Evolutionary conservation across 305 asterid genomes (phyloP), one percentile per base, ranked within the genome.

Genomic region (Stenogyne calaminthoides): DNA sequence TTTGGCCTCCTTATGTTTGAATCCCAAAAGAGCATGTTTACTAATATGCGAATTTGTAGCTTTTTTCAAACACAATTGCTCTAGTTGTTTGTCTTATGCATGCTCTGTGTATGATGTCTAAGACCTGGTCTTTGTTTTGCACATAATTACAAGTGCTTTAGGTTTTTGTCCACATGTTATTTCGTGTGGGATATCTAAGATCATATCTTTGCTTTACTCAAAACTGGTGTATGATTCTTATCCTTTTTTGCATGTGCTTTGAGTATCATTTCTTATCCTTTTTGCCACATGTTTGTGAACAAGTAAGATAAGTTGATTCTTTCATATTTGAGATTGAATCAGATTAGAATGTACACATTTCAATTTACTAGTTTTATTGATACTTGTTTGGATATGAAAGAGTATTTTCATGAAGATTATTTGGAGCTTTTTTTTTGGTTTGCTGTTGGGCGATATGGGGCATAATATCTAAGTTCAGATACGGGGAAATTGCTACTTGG

Each of bases 81-180:
- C 18, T 11, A 5, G 39, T 6, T 27, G 29, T 25, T 57, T 58
- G 9, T 32, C 27, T 18, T 27, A 22, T 36, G 25, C 49, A 15
- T 56, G 18, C 37, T 27, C 6, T 18, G 22, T 22, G 52, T 67
- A 49, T 59, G 63, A 60, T 47, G 51, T 68, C 59, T 54, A 20
- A 54, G 56, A 52, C 70, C 6, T 15, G 16, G 22, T 62, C 34
- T 64, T 68, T 69, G n/a, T 47, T 51, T 64, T 62, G 68, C 71
- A 54, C 34, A 44, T 36, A 69, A 29, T 52, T 42, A 55, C 34
- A 19, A 55, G 44, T 40, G 19, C 11, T 10, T 51, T 15, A 11
- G 37, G 4, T 32, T 32, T 32, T 32, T 66, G 44, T 57, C 51
- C 15, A 9, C 39, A 18, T 22, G 25, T 22, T 70, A 10, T 49